Evolutionary conservation across 768 basidiomycete genomes (phyloP).

Genomic region (Tephrocybe sp.): DNA sequence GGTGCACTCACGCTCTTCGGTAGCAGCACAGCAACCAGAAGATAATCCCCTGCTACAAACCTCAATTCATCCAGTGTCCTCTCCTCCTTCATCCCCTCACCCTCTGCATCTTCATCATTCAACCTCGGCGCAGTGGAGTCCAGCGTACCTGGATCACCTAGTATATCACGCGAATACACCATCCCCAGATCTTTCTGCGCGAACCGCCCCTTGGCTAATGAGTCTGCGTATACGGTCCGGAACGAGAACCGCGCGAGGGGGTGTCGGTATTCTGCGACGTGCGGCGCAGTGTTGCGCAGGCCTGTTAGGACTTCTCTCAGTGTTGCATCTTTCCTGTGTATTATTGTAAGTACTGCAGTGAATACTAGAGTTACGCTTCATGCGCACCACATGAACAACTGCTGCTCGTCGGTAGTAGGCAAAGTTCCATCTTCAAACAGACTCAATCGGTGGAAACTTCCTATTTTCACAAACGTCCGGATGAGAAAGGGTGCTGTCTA

Average conservation of each 20-base stretch:
- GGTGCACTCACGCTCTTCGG: slow-evolving; percentile 62
- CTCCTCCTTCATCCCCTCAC: slow-evolving; percentile 56
- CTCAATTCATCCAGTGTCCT: slow-evolving; percentile 76
- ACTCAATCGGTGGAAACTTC: slow-evolving; percentile 67
- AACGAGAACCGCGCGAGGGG: slow-evolving; percentile 82
- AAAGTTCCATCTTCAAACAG: slow-evolving; percentile 77
- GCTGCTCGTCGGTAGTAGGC: slow-evolving; percentile 79
- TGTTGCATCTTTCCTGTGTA: slow-evolving; percentile 77
- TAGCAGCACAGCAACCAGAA: slow-evolving; percentile 70
- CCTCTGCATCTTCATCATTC: slow-evolving; percentile 49
- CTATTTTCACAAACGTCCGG: slow-evolving; percentile 79
- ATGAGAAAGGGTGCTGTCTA: slow-evolving; percentile 85
- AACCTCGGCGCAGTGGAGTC: slow-evolving; percentile 57
- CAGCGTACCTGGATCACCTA: slow-evolving; percentile 73
- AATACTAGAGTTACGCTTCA: too few species aligned
- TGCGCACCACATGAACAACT: slow-evolving; percentile 79
- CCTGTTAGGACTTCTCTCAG: slow-evolving; percentile 76
- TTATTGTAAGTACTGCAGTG: not conserved
- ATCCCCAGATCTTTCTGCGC: slow-evolving; percentile 77
- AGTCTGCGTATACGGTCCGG: slow-evolving; percentile 76
- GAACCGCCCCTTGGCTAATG: slow-evolving; percentile 67
- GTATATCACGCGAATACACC: slow-evolving; percentile 81
- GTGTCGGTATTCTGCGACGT: slow-evolving; percentile 70
- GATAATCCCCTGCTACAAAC: slow-evolving; percentile 79
- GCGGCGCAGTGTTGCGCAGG: slow-evolving; percentile 69